phyloP scores from a whole-genome alignment of 768 basidiomycete genomes.

The Lactarius sanguifluus region DNA sequence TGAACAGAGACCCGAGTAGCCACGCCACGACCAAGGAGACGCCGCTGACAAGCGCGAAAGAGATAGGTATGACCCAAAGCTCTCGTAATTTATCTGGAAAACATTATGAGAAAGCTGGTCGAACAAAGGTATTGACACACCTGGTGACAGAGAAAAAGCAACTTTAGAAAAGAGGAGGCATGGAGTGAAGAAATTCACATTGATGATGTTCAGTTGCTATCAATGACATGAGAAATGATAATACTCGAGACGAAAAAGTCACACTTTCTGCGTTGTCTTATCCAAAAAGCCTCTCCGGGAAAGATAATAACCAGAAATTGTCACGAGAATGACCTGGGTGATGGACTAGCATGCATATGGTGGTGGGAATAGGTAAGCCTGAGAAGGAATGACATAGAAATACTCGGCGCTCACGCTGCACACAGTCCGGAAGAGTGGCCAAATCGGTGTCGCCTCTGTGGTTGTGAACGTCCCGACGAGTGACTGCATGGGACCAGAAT shows the following conservation, averaged over 20 bases:
- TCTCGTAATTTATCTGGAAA: slow-evolving; percentile 67
- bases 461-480: background rate
- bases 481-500: background rate
- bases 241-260: slow-evolving; percentile 25
- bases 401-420: slow-evolving; percentile 47
- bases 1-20: slow-evolving; percentile 57
- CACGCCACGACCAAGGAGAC: slow-evolving; percentile 72
- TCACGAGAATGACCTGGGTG: slow-evolving; percentile 83
- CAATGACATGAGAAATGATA: background rate
- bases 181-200: slow-evolving; percentile 87
- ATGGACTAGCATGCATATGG: slow-evolving; percentile 72
- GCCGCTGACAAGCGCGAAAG: slow-evolving; percentile 75
- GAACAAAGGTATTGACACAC: slow-evolving; percentile 37
- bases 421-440: slow-evolving; percentile 53
- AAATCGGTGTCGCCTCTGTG: slow-evolving; percentile 37
- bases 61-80: slow-evolving; percentile 82
- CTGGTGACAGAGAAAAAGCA: slow-evolving; percentile 76
- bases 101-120: background rate
- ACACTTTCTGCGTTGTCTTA: slow-evolving; percentile 83
- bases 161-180: slow-evolving; percentile 92
- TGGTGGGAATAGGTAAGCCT: background rate
- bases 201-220: slow-evolving; percentile 76
- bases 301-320: slow-evolving; percentile 79
- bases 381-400: background rate
- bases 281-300: slow-evolving; percentile 82